Evolutionary conservation across 768 basidiomycete species (phyloP).

Genomic region (Aureoboletus auriporus): DNA sequence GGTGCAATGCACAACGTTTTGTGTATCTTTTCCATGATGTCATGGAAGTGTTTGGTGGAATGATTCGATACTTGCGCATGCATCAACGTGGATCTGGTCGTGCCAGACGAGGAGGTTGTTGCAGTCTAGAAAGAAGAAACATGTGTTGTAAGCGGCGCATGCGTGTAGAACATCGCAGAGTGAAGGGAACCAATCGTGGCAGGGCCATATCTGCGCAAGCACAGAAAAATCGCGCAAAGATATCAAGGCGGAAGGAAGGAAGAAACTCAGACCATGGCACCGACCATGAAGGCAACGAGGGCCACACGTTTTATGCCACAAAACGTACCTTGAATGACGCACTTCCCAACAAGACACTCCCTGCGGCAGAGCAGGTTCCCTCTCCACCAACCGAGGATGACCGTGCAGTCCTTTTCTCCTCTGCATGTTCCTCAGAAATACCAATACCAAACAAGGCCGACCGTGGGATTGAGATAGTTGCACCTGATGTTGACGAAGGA

Average conservation of each 20-base stretch:
- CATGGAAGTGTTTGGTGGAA: slow-evolving; percentile 38
- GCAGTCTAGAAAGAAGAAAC: slow-evolving; percentile 8
- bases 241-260: neutral
- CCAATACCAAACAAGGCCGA: slow-evolving; percentile 24
- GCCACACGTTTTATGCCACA: slow-evolving; percentile 3
- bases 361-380: slow-evolving; percentile 23
- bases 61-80: slow-evolving; percentile 1
- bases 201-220: slow-evolving; percentile 10
- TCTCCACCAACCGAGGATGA: neutral
- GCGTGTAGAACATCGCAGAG: neutral
- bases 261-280: neutral
- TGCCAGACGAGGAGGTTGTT: neutral
- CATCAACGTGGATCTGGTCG: slow-evolving; percentile 10
- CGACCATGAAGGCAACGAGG: slow-evolving; percentile 6
- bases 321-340: slow-evolving; percentile 10
- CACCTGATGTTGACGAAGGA: slow-evolving; percentile 1
- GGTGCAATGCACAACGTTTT: slow-evolving; percentile 60
- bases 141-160: slow-evolving; percentile 11
- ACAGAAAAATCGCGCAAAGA: neutral
- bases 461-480: slow-evolving; percentile 12
- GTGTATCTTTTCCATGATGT: slow-evolving; percentile 64
- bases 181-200: slow-evolving; percentile 7
- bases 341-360: slow-evolving; percentile 47
- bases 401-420: neutral
- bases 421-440: slow-evolving; percentile 2